phyloP scores from a whole-genome alignment of 129 eudicot genomes.

The Arctium lappa region DNA sequence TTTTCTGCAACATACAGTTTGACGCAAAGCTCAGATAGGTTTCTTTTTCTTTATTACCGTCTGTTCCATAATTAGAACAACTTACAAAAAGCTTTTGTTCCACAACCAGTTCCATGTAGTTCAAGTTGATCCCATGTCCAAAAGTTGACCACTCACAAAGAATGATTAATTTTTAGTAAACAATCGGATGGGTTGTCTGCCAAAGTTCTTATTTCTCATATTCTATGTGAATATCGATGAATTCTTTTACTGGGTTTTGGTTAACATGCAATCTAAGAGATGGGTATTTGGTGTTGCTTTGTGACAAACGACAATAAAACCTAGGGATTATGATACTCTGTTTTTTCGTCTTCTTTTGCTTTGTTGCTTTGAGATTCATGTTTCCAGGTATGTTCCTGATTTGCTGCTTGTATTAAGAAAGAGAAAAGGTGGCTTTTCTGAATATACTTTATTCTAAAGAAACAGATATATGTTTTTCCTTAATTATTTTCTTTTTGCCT shows the following conservation, averaged over 20 bases:
- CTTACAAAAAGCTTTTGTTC: neutral
- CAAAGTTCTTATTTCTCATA: neutral
- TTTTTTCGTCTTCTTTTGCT: constrained; percentile 7
- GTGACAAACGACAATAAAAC: neutral
- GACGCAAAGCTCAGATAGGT: neutral
- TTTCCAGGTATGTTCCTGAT: constrained; percentile 26
- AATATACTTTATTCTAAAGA: constrained; percentile 11
- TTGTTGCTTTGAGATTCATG: constrained; percentile 22
- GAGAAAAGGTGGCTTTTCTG: constrained; percentile 12
- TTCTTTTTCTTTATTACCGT: neutral
- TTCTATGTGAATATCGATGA: neutral
- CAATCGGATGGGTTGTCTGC: neutral
- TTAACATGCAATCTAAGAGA: neutral
- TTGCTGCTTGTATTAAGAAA: constrained; percentile 13
- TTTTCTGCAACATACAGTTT: constrained; percentile 6
- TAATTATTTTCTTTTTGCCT: neutral
- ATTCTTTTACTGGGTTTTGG: neutral
- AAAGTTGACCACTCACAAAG: neutral
- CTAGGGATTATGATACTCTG: constrained; percentile 24
- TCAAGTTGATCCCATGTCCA: neutral
- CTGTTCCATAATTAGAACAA: constrained; percentile 3
- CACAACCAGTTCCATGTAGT: neutral
- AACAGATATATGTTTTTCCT: neutral
- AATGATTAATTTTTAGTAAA: neutral
- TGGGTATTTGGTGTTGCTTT: neutral